Base-by-base conservation (phyloP, 2,329 filamentous ascomycete genomes). In the Trematosphaeria pertusa region DNA sequence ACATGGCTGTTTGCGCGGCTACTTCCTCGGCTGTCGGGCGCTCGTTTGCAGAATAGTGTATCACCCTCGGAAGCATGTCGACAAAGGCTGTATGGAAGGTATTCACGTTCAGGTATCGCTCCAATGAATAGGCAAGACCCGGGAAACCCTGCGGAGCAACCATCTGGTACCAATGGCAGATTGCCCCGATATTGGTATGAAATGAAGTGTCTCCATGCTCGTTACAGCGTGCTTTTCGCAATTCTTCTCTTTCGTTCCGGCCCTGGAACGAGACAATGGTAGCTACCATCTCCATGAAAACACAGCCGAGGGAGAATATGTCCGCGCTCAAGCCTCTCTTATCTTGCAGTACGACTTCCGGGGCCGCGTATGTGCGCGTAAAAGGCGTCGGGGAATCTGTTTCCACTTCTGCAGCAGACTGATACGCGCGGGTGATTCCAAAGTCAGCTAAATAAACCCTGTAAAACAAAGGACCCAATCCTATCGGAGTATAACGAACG, bases 381-480 rank as follows among this genome's bases (percentile, higher is more conserved):
- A 53, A 65, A 0, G 53, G 21, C 3, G 46, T 64, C 1, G 36
- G 38, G 0, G 49, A 39, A 4, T 62, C 54, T 0, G 61, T 64
- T 11, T 60, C 50, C 17, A 22, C 10, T 15, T 59, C 61, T 11
- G 40, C 48, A 2, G 22, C 14, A 3, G 46, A 53, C 10, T n/a
- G 21, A 28, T 60, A 59, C 1, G 56, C 24, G 2, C 55, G 48
- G 5, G 60, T 38, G 30, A 62, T 61, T 0, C 58, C 61, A 28
- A 66, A 64, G 37, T 64, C 58, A n/a, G 61, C 54, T 14, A 66
- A 32, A 21, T 64, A 62, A 6, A 65, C 42, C 19, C 37, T 50
- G 46, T 38, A 59, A n/a, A n/a, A n/a, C n/a, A n/a, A n/a, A n/a
- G n/a, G n/a, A n/a, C n/a, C n/a, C n/a, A n/a, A n/a, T n/a, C n/a